Base-by-base conservation (phyloP, 2,329 filamentous ascomycete species). In the Coniosporium tulheliwenetii region DNA sequence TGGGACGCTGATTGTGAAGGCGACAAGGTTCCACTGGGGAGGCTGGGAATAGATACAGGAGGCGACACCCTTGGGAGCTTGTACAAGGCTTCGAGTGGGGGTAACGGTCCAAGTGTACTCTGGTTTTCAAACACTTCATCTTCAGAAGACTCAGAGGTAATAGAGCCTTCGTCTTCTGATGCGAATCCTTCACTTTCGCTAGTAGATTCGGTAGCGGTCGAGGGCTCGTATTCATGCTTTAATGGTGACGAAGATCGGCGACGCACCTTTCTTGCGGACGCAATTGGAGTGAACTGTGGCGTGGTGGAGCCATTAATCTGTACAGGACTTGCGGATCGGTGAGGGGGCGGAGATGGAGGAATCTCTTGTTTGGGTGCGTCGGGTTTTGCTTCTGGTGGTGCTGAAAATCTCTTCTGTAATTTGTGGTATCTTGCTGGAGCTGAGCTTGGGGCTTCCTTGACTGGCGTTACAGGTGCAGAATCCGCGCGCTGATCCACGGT, bases 191-290 rank as follows among this genome's bases (percentile, higher is more conserved):
- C 72, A 37, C 71, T 77, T 41, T 75, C 69, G 1, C 66, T 70
- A 8, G 70, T 70, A 5, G 75, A 75, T 35, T 75, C 73, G 0
- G 77, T 79, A 37, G 74, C 75, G 5, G 75, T 77, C 12, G 91
- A 96, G 10, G 89, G 89, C 46, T 87, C 80, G 52, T 95, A 98
- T 62, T 98, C 89, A 55, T 96, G 89, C 64, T 98, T 98, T 39
- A 98, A 67, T 0, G 91, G 91, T 1, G 91, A 98, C 0, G 91
- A 96, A 1, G 78, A 81, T 13, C 86, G 77, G 36, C 87, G 76
- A 53, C 80, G 58, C 58, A 69, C 47, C 57, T 57, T 48, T 50
- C 58, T 51, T 55, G 62, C 55, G 46, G 64, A 52, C 42, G 60
- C 49, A 50, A 58, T 50, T 64, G 78, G 52, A 53, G 66, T 54